Percentiles rank a stretch among this genome's conserved stretches.
Evolutionary conservation across 352 stramenopile species (phyloP).

Genomic region (Pythium dissimile): DNA sequence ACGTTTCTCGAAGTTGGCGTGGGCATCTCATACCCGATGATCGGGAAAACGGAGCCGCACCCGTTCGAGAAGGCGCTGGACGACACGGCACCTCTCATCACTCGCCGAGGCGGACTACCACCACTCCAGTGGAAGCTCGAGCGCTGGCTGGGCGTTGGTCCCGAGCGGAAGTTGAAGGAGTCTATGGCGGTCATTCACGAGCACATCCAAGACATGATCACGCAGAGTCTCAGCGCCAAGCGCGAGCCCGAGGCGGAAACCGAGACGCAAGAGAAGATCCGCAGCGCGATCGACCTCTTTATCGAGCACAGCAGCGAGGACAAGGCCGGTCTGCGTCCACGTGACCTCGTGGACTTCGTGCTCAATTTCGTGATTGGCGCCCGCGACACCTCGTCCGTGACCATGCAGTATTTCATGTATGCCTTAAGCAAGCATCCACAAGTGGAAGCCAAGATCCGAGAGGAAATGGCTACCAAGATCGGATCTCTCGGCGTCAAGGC

Average conservation of each 20-base stretch:
- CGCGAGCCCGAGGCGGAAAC: neutral
- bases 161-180: slow-evolving; percentile 32
- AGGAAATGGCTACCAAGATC: slow-evolving; percentile 34
- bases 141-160: slow-evolving; percentile 34
- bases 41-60: slow-evolving; percentile 27
- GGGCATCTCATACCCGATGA: slow-evolving; percentile 33
- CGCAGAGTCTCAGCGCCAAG: neutral
- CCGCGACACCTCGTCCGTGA: slow-evolving; percentile 68
- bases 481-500: neutral
- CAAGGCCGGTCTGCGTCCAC: slow-evolving; percentile 12
- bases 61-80: slow-evolving; percentile 47
- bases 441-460: slow-evolving; percentile 36
- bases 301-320: slow-evolving; percentile 13
- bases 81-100: slow-evolving; percentile 21
- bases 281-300: slow-evolving; percentile 12
- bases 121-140: slow-evolving; percentile 53
- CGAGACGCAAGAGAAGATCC: neutral
- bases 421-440: slow-evolving; percentile 62
- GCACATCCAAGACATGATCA: slow-evolving; percentile 40
- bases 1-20: slow-evolving; percentile 54
- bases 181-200: slow-evolving; percentile 31
- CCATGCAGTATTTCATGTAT: slow-evolving; percentile 71
- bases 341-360: slow-evolving; percentile 63
- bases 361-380: slow-evolving; percentile 69
- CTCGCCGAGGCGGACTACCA: slow-evolving; percentile 38